phyloP scores from a whole-genome alignment of 2,329 filamentous ascomycete species.

The Stachybotrys chlorohalonatus region DNA sequence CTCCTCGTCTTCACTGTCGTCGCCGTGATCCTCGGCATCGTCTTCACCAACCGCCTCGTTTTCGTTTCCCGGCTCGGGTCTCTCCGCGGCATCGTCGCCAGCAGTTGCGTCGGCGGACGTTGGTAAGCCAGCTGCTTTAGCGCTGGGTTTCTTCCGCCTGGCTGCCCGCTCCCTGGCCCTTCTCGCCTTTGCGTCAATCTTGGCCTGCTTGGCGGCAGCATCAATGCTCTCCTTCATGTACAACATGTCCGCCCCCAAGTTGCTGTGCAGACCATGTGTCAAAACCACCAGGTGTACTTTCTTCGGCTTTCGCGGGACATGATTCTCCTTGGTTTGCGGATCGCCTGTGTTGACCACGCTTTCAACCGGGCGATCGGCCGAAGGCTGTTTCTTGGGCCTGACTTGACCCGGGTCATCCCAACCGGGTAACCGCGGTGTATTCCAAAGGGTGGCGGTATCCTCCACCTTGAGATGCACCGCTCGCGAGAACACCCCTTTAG shows the following conservation, averaged over 20 bases:
- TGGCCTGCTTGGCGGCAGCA: slow-evolving; percentile 65
- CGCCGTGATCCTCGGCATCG: slow-evolving; percentile 29
- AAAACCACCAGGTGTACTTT: slow-evolving; percentile 85
- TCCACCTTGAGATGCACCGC: slow-evolving; percentile 73
- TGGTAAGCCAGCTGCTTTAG: background rate
- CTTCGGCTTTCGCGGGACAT: slow-evolving; percentile 47
- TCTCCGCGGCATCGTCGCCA: slow-evolving; percentile 4
- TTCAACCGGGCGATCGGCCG: slow-evolving; percentile 22
- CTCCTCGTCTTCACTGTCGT: slow-evolving; percentile 63
- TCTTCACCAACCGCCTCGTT: slow-evolving; percentile 10
- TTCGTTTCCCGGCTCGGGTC: slow-evolving; percentile 5
- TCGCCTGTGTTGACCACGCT: slow-evolving; percentile 23
- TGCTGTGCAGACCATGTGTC: slow-evolving; percentile 93
- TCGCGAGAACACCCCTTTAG: slow-evolving; percentile 73
- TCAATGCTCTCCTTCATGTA: slow-evolving; percentile 98
- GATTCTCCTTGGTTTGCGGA: slow-evolving; percentile 15
- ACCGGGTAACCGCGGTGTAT: slow-evolving; percentile 73
- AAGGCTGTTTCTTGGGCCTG: slow-evolving; percentile 10
- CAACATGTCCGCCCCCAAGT: slow-evolving; percentile 91
- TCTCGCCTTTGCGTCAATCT: slow-evolving; percentile 56
- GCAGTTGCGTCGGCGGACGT: slow-evolving; percentile 1
- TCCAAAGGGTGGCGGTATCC: slow-evolving; percentile 86
- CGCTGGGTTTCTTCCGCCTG: slow-evolving; percentile 1
- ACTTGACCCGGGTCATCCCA: slow-evolving; percentile 38
- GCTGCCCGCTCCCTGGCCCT: slow-evolving; percentile 39